These are phyloP conservation scores for Penicillium nucicola DNA, from an alignment of 495 filamentous ascomycete genomes.

Conservation along the genomic window DNA sequence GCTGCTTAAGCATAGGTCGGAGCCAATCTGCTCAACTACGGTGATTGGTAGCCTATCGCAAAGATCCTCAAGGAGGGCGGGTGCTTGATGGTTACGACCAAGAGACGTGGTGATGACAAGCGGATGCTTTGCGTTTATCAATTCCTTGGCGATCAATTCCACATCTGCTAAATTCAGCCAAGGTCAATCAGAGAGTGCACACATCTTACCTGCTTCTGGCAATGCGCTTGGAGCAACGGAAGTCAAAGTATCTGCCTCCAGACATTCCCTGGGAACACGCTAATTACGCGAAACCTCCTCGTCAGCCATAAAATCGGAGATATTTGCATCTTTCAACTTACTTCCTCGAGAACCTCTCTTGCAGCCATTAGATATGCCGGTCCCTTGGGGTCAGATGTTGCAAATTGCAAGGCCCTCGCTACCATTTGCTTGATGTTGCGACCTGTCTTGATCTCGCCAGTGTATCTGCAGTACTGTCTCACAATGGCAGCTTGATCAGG, in stretches of 20 bases:
- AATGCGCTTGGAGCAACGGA: conserved; percentile 70
- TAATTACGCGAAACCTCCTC: conserved; percentile 39
- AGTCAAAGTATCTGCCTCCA: conserved; percentile 68
- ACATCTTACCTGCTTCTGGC: conserved; percentile 44
- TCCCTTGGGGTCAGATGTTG: conserved; percentile 70
- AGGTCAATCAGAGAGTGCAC: not conserved
- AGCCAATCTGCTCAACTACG: conserved; percentile 80
- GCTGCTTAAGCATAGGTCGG: conserved; percentile 86
- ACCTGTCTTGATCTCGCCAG: conserved; percentile 80
- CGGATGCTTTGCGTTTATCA: conserved; percentile 68
- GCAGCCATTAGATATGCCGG: conserved; percentile 80
- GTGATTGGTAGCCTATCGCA: conserved; percentile 71
- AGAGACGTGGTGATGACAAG: conserved; percentile 75
- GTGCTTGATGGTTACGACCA: conserved; percentile 65
- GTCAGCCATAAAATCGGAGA: not conserved
- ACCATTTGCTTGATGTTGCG: conserved; percentile 92
- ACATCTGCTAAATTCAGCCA: conserved; percentile 31
- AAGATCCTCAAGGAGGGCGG: conserved; percentile 67
- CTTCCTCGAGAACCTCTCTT: conserved; percentile 83
- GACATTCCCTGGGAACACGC: conserved; percentile 20
- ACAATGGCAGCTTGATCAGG: conserved; percentile 87
- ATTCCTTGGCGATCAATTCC: conserved; percentile 58
- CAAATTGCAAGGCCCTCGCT: conserved; percentile 79
- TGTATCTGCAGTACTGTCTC: conserved; percentile 84
- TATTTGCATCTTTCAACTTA: conserved; percentile 56